phyloP scores from a whole-genome alignment of 768 basidiomycete genomes.

The Termitomyces sp. region DNA sequence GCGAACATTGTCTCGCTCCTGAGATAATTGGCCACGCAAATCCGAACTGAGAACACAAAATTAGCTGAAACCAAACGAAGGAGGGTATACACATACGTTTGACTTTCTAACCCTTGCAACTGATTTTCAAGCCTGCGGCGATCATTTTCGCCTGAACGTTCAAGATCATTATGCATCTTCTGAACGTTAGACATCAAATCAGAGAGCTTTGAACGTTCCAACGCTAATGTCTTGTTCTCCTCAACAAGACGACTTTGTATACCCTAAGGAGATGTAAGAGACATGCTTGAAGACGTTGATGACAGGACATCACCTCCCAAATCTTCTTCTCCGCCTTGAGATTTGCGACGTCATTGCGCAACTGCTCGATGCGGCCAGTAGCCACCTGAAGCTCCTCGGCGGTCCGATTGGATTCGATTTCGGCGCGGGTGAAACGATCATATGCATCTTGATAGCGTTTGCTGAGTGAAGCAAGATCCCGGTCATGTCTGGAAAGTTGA shows the following conservation, averaged over 20 bases:
- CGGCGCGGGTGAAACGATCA: slow-evolving; percentile 67
- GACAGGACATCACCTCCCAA: slow-evolving; percentile 59
- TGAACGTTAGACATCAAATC: slow-evolving; percentile 89
- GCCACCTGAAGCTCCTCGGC: slow-evolving; percentile 59
- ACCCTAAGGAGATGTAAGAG: slow-evolving; percentile 37
- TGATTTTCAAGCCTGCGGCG: slow-evolving; percentile 76
- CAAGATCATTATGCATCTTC: slow-evolving; percentile 85
- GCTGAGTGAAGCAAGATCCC: slow-evolving; percentile 59
- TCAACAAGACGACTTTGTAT: slow-evolving; percentile 77
- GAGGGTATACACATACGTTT: slow-evolving; percentile 48
- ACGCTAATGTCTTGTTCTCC: slow-evolving; percentile 74
- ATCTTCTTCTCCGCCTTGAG: slow-evolving; percentile 91
- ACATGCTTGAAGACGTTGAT: neutral
- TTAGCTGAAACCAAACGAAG: neutral
- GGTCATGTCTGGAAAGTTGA: slow-evolving; percentile 52
- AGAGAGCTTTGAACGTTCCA: slow-evolving; percentile 80
- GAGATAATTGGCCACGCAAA: slow-evolving; percentile 56
- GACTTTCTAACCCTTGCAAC: slow-evolving; percentile 69
- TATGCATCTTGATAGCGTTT: slow-evolving; percentile 69
- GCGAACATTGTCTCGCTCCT: slow-evolving; percentile 72
- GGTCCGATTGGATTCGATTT: slow-evolving; percentile 68
- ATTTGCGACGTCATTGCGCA: slow-evolving; percentile 83
- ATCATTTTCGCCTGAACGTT: slow-evolving; percentile 79
- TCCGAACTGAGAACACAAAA: slow-evolving; percentile 53
- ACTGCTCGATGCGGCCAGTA: slow-evolving; percentile 60